Conservation (phyloP, 352 stramenopile species). For the Detonula confervacea region DNA sequence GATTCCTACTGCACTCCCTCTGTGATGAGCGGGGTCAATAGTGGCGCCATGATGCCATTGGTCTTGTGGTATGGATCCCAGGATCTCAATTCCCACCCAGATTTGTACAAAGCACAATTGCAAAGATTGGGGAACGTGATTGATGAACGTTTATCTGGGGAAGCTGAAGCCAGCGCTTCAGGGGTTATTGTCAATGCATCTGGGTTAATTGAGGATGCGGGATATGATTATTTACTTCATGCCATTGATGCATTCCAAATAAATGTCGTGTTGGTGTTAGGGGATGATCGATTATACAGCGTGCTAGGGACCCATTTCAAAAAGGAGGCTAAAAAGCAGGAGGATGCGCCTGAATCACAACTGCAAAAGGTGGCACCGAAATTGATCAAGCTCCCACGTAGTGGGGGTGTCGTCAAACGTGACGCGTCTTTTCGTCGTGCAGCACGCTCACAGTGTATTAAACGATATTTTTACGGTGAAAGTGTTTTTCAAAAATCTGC, state of each 20-base stretch:
- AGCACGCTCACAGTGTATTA: constrained; percentile 63
- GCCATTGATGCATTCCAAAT: constrained; percentile 73
- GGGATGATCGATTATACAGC: constrained; percentile 84
- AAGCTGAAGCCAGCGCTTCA: constrained; percentile 64
- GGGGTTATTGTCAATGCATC: constrained; percentile 85
- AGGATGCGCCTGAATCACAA: too few species aligned
- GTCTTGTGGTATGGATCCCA: constrained; percentile 80
- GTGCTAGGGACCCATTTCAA: constrained; percentile 77
- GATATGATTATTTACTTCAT: constrained; percentile 75
- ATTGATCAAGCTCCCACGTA: constrained; percentile 83
- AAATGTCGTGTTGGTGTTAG: constrained; percentile 77
- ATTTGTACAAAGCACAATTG: constrained; percentile 81
- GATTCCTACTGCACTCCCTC: constrained; percentile 66
- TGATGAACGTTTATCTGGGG: constrained; percentile 59
- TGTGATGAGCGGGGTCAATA: constrained; percentile 27
- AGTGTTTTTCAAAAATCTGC: constrained; percentile 40
- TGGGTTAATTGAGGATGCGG: constrained; percentile 77
- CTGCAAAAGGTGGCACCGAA: constrained; percentile 54
- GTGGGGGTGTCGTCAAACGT: constrained; percentile 73
- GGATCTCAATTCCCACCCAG: constrained; percentile 55
- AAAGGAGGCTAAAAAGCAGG: constrained; percentile 52
- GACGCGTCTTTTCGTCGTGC: constrained; percentile 62
- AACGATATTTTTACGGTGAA: constrained; percentile 84
- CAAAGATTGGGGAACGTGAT: constrained; percentile 64
- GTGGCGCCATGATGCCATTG: constrained; percentile 59